Percentiles rank a stretch among this genome's conserved stretches.
Evolutionary conservation across 139 green algal species (phyloP).

Genomic region (Coccomyxa sp.): DNA sequence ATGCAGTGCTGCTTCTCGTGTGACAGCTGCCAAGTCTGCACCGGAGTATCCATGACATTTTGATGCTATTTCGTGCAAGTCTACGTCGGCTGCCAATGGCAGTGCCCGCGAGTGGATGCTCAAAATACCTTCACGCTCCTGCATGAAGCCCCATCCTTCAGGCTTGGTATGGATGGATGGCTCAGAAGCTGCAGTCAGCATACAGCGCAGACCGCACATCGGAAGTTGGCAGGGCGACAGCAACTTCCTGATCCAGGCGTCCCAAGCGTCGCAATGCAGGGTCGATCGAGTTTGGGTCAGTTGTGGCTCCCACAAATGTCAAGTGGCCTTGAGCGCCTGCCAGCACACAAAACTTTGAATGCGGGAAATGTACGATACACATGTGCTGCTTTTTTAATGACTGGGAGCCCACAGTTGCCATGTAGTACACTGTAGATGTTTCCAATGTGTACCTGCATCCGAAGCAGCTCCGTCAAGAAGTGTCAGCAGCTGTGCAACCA

Average conservation of each 20-base stretch:
- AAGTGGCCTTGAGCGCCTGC: slow-evolving; percentile 24
- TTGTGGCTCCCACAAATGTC: slow-evolving; percentile 85
- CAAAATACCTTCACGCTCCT: slow-evolving; percentile 35
- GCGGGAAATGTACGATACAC: neutral
- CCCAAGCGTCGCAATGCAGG: slow-evolving; percentile 82
- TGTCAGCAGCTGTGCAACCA: slow-evolving; percentile 94
- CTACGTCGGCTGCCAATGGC: slow-evolving; percentile 49
- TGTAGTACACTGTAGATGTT: neutral
- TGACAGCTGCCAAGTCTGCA: slow-evolving; percentile 76
- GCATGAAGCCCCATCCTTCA: neutral
- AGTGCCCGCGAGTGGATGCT: slow-evolving; percentile 48
- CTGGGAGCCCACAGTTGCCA: neutral
- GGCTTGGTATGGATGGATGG: too few relatives aligned
- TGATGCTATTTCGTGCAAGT: slow-evolving; percentile 59
- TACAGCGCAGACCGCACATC: slow-evolving; percentile 7
- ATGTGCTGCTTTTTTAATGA: neutral
- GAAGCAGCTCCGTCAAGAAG: slow-evolving; percentile 67
- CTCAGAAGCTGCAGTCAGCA: too few relatives aligned
- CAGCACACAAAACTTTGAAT: neutral
- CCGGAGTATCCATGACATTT: slow-evolving; percentile 76
- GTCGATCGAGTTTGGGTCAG: slow-evolving; percentile 84
- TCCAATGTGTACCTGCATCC: neutral
- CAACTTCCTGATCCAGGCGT: slow-evolving; percentile 83
- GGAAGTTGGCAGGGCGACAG: slow-evolving; percentile 21
- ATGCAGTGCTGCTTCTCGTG: slow-evolving; percentile 70